A percentile compares a stretch with the other conserved stretches of the same genome.
These are phyloP conservation scores for Suillus spraguei DNA, from an alignment of 768 basidiomycete genomes.

Conservation along the genomic window DNA sequence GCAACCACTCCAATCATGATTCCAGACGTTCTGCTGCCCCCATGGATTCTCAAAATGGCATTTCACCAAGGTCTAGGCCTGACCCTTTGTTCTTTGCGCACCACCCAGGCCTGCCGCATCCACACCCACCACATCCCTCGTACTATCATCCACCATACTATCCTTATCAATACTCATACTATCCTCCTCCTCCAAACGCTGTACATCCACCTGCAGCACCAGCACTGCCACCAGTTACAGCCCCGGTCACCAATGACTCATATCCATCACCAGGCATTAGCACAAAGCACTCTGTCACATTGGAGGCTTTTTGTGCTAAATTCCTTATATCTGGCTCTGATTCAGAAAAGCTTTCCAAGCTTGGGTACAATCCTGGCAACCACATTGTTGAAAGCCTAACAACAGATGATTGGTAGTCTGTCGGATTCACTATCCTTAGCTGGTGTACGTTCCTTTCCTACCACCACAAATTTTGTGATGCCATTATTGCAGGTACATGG, in stretches of 20 bases:
- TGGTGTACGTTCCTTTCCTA: constrained; percentile 7
- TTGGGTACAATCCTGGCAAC: constrained; percentile 10
- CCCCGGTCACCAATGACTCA: too few relatives aligned
- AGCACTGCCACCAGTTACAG: background rate
- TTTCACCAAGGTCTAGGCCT: background rate
- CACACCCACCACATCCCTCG: background rate
- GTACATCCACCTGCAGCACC: background rate
- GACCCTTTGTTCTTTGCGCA: background rate
- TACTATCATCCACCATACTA: background rate
- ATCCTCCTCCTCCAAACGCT: background rate
- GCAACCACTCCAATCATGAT: too few relatives aligned
- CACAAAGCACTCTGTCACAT: background rate
- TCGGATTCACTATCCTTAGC: constrained; percentile 4
- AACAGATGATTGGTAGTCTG: background rate
- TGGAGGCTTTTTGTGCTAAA: background rate
- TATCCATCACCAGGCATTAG: constrained; percentile 1
- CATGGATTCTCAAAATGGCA: background rate
- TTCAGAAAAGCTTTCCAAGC: constrained; percentile 6
- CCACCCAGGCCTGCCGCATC: background rate
- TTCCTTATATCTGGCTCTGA: background rate
- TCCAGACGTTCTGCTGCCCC: too few relatives aligned
- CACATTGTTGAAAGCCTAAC: constrained; percentile 1
- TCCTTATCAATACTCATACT: constrained; percentile 2
- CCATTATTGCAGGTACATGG: constrained; percentile 9
- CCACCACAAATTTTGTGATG: constrained; percentile 7